These are phyloP conservation scores for Volvox carteri DNA, from an alignment of 163 green algal species.

Conservation along the genomic window DNA sequence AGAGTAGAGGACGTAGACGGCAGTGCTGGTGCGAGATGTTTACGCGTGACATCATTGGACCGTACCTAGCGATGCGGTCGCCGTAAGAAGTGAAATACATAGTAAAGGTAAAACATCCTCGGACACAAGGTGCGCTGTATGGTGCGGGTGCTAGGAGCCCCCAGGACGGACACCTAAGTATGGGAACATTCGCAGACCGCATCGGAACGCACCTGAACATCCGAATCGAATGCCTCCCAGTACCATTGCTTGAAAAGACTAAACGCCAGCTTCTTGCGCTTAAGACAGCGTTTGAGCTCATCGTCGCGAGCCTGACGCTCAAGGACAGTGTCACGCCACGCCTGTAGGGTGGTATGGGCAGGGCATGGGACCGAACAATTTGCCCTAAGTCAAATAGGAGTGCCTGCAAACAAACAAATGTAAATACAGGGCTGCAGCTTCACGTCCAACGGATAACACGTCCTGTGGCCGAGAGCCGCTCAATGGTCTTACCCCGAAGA, in stretches of 20 bases:
- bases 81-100: too few species aligned
- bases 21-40: too few species aligned
- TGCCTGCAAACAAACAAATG: too few species aligned
- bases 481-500: slow-evolving; percentile 18
- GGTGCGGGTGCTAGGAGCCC: too few species aligned
- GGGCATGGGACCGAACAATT: not conserved
- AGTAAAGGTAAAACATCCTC: too few species aligned
- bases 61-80: too few species aligned
- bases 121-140: too few species aligned
- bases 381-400: not conserved
- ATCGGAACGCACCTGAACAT: slow-evolving; percentile 62
- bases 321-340: slow-evolving; percentile 52
- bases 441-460: not conserved
- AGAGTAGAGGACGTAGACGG: too few species aligned
- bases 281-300: slow-evolving; percentile 72
- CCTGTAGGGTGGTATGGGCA: not conserved
- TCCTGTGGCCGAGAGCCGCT: not conserved
- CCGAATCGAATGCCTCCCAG: slow-evolving; percentile 81
- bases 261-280: slow-evolving; percentile 77
- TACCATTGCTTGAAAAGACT: slow-evolving; percentile 79
- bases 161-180: too few species aligned
- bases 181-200: too few species aligned
- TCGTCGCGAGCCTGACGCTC: slow-evolving; percentile 57
- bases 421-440: too few species aligned
- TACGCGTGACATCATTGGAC: too few species aligned